Conservation (phyloP, 345 rosid genomes). For the Citrus glauca region DNA sequence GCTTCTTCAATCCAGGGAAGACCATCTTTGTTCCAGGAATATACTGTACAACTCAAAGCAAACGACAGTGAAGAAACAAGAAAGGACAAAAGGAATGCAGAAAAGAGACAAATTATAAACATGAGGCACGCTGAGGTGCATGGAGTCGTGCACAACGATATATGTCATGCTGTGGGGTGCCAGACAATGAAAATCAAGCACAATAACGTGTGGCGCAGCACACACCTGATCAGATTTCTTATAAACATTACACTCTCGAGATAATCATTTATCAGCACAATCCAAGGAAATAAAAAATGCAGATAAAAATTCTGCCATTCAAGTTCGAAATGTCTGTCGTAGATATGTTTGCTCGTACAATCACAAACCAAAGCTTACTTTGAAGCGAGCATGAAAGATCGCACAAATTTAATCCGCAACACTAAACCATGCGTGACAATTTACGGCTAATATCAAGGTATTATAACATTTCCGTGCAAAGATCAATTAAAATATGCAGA, state of each 20-base stretch:
- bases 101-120: no score
- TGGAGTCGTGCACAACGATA: no score
- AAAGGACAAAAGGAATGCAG: background rate
- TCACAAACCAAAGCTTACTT: background rate
- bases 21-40: constrained; percentile 89
- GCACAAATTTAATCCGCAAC: background rate
- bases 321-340: no score
- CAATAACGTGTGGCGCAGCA: rapidly evolving
- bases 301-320: background rate
- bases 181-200: no score
- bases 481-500: background rate
- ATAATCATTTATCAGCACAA: background rate
- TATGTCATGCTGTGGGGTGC: no score
- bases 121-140: no score
- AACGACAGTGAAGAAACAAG: background rate
- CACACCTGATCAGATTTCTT: no score
- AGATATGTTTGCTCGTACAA: background rate
- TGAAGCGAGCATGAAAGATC: background rate
- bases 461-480: background rate
- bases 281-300: background rate
- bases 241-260: background rate
- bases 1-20: constrained; percentile 82
- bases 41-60: constrained; percentile 33
- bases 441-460: background rate
- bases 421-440: background rate